Percentiles rank a stretch among this genome's conserved stretches.
Evolutionary conservation across 148 eudicot genomes (phyloP).

Genomic region (Selenicereus undatus): DNA sequence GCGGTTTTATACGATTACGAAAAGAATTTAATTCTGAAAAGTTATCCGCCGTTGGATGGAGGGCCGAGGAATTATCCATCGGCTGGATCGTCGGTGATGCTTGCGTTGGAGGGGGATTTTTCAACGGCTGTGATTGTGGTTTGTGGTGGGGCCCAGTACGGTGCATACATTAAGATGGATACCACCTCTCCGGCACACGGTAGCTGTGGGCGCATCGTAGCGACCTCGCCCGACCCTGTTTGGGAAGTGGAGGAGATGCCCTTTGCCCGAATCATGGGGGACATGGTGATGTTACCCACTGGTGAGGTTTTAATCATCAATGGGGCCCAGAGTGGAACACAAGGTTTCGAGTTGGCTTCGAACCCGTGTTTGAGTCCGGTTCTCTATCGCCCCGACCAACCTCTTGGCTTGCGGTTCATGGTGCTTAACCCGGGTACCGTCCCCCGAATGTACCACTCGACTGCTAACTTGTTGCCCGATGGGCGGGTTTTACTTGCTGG

Average conservation of each 20-base stretch:
- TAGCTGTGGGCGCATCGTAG: slow-evolving; percentile 82
- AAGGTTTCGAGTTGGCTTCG: slow-evolving; percentile 68
- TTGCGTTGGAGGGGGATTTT: slow-evolving; percentile 60
- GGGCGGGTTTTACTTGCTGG: slow-evolving; percentile 83
- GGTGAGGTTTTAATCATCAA: slow-evolving; percentile 76
- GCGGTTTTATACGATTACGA: slow-evolving; percentile 62
- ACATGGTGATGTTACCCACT: slow-evolving; percentile 83
- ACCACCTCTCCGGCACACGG: slow-evolving; percentile 55
- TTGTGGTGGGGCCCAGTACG: slow-evolving; percentile 89
- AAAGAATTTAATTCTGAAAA: slow-evolving; percentile 26
- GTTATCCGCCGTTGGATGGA: slow-evolving; percentile 62
- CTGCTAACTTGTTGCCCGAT: slow-evolving; percentile 83
- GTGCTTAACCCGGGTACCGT: slow-evolving; percentile 56
- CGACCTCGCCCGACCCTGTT: slow-evolving; percentile 49
- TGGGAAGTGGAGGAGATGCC: slow-evolving; percentile 97
- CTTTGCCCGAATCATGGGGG: slow-evolving; percentile 79
- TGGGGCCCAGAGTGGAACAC: slow-evolving; percentile 82
- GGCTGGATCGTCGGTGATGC: slow-evolving; percentile 90
- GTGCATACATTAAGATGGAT: slow-evolving; percentile 59
- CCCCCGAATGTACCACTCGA: slow-evolving; percentile 87
- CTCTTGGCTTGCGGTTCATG: slow-evolving; percentile 74
- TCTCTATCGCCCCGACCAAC: slow-evolving; percentile 62
- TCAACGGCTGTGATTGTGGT: slow-evolving; percentile 58
- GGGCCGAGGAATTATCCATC: slow-evolving; percentile 94
- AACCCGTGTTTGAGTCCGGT: slow-evolving; percentile 67